These are phyloP conservation scores for Croton setiger DNA, from an alignment of 441 rosid genomes.

Conservation along the genomic window DNA sequence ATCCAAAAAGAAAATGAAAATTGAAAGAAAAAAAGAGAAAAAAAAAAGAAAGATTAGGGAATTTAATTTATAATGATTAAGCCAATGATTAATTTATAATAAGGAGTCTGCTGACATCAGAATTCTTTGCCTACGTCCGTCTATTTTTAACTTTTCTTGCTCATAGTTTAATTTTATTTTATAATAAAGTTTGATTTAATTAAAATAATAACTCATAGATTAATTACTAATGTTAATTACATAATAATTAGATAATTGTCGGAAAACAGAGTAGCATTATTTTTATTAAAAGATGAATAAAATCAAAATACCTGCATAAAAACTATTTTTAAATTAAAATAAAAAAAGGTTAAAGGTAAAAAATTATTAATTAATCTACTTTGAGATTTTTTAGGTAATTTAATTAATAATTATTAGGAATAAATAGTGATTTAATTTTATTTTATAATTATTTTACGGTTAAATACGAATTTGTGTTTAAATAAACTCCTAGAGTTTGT, in stretches of 20 bases:
- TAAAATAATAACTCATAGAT: no score
- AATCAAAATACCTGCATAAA: no score
- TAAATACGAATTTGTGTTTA: background rate
- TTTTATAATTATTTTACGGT: background rate
- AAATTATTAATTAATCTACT: no score
- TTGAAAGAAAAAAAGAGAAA: background rate
- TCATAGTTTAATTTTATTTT: background rate
- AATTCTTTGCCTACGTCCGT: background rate
- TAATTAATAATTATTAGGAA: no score
- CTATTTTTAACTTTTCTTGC: background rate
- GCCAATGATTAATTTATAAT: constrained; percentile 16
- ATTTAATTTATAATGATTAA: background rate
- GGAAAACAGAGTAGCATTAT: no score
- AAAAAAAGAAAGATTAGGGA: constrained; percentile 2
- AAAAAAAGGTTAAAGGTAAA: background rate
- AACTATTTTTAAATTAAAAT: background rate
- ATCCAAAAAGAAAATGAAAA: background rate
- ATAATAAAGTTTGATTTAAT: no score
- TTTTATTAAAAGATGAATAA: no score
- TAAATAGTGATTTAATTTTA: background rate
- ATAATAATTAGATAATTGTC: no score
- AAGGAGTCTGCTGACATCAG: constrained; percentile 19
- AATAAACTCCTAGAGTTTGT: background rate
- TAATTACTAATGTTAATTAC: no score
- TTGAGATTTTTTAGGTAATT: no score